A percentile compares a stretch with the other conserved stretches of the same genome.
Evolutionary conservation across 495 filamentous ascomycete species (phyloP).

Genomic region (Delitschia confertaspora): DNA sequence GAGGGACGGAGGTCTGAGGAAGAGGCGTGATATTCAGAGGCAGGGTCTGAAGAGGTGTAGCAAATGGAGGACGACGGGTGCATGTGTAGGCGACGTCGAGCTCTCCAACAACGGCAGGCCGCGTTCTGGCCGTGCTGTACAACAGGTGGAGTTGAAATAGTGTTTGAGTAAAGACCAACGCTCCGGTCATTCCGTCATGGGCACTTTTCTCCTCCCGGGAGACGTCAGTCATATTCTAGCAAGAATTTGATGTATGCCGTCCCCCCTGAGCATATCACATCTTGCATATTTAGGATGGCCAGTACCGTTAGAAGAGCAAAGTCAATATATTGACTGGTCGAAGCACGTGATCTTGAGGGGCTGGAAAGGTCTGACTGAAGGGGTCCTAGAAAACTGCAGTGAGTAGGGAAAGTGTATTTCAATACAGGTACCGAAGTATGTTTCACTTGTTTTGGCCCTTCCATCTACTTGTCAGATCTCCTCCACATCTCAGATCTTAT

Average conservation of each 20-base stretch:
- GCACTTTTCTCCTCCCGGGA: neutral
- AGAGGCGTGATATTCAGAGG: no score
- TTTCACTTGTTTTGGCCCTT: neutral
- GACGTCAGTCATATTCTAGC: slow-evolving; percentile 4
- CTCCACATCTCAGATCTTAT: neutral
- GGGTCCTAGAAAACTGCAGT: no score
- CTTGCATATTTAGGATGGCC: no score
- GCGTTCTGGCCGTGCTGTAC: no score
- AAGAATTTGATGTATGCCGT: no score
- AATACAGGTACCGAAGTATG: slow-evolving; percentile 1
- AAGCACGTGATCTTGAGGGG: no score
- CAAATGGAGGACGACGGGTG: neutral
- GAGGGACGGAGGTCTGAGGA: no score
- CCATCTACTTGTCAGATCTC: slow-evolving; percentile 4
- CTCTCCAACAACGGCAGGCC: no score
- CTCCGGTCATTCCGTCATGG: neutral
- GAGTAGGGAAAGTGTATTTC: no score
- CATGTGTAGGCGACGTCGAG: neutral
- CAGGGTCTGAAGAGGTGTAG: neutral
- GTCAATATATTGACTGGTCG: no score
- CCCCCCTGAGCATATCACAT: no score
- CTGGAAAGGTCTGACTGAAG: neutral
- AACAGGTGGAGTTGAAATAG: neutral
- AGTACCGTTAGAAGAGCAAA: no score
- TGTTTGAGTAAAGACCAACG: neutral